Base-by-base conservation (phyloP, 345 rosid species). In the Murraya koenigii region DNA sequence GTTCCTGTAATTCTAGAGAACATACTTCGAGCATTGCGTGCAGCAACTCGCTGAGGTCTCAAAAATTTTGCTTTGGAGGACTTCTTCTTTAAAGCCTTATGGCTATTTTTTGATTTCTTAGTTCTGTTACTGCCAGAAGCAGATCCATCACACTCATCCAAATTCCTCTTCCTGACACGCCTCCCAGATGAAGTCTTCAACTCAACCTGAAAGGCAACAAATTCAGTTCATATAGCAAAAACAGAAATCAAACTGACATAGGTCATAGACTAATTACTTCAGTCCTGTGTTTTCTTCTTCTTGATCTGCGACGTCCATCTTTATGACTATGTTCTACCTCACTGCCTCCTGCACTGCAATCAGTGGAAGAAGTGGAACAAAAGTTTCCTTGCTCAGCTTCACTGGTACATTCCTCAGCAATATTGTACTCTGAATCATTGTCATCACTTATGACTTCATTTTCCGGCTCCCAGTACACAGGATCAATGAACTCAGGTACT, bases 41-140 rank as follows among this genome's bases (percentile, higher is more conserved):
- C 99, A 20, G 99, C 98, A 77, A 89, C 89, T 85, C 99, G 89
- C 84, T 90, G 97, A 71, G 99, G 98, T 78, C 99, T 93, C 80
- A 86, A 79, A 77, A 87, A 84, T 81, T 89, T 90, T 65, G 84
- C 86, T 83, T 81, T 87, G 72, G 86, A 88, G 81, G 88, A 86
- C 85, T 87, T 89, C 77, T 78, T 82, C 84, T 86, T 91, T 44
- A 87, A 86, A 80, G 86, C 84, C 85, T 85, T 91, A 75, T 79
- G 81, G 44, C 85, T 85, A 82, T 66, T 85, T 84, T 82, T 91
- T 72, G 82, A 80, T 79, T 85, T 92, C 76, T 86, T 92, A 61
- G 68, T 79, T 72, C 83, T 88, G 66, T 81, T 84, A 64, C 72
- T 87, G 82, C 85, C 85, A 66, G 86, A 78, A 72, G 79, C 66